Conservation (phyloP, 2,329 filamentous ascomycete genomes). For the Ceratocystis smalleyi region DNA sequence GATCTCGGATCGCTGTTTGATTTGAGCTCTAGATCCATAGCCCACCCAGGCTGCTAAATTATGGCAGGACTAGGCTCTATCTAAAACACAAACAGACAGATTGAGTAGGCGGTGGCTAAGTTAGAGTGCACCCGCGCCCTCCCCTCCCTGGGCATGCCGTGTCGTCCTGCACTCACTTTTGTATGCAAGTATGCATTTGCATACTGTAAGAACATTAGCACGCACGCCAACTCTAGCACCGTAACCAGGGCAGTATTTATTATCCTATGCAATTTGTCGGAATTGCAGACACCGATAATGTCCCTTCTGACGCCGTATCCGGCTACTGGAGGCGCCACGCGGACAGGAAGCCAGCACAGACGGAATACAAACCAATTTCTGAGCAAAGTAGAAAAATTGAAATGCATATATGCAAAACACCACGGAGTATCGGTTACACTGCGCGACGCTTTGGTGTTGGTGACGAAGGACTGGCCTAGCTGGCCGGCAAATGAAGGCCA, state of each 20-base stretch:
- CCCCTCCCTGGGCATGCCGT: background rate
- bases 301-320: slow-evolving; percentile 5
- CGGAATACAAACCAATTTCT: background rate
- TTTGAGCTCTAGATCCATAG: background rate
- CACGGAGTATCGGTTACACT: background rate
- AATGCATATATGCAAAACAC: background rate
- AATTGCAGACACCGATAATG: background rate
- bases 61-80: background rate
- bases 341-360: background rate
- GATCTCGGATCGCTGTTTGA: background rate
- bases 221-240: background rate
- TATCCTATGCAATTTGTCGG: background rate
- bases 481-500: background rate
- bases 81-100: no score
- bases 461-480: background rate
- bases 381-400: background rate
- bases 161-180: background rate
- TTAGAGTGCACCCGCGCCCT: background rate
- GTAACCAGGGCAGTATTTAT: background rate
- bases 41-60: background rate
- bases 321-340: slow-evolving; percentile 13
- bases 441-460: background rate
- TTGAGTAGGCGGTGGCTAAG: background rate
- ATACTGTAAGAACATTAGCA: background rate
- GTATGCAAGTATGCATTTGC: background rate